Evolutionary conservation across 805 yeast species (phyloP), one percentile per base, ranked within the genome.

Genomic region (Saccharomyces eubayanus): DNA sequence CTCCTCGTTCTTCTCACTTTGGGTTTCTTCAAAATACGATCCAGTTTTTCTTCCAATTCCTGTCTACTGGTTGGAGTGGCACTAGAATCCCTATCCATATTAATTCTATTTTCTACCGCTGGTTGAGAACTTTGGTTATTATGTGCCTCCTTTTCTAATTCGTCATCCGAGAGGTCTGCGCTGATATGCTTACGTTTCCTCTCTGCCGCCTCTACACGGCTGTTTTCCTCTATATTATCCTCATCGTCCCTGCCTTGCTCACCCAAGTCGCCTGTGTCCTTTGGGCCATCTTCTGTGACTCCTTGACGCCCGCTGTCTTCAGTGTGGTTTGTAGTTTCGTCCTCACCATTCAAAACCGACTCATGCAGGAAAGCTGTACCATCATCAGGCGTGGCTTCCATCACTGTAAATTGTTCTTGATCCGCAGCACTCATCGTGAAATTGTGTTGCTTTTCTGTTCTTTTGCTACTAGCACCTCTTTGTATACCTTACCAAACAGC

Each of bases 1-100:
- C 86, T 82, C 69, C 78, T 77, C 63, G 79, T 81, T 62, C 86
- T 82, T 55, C 85, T 77, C 57, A 79, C 78, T 20, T 79, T 77
- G 21, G 85, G 79, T 57, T 77, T 75, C 68, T 87, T 88, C 57
- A 92, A 71, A 1, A 96, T 85, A 46, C 83, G 81, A 59, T 86
- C 94, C 73, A 94, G 79, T 61, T 78, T 81, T 55, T 83, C 92
- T 70, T 94, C 98, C 58, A 94, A 77, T 58, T 81, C 83, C 58
- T 89, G 79, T 65, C 78, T 83, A 53, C 84, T 74, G 5, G 67
- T 58, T 1, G 70, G 57, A 36, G 64, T 69, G 48, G 43, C 24
- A 6, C 43, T 36, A 16, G 43, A 36, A 36, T 36, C 43, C 66
- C 67, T 8, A 57, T 49, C 24, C 57, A 59, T 5, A 59, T 63